Evolutionary conservation across 352 stramenopile species (phyloP), one percentile per base, ranked within the genome.

Genomic region (Thraustochytrium striatum): DNA sequence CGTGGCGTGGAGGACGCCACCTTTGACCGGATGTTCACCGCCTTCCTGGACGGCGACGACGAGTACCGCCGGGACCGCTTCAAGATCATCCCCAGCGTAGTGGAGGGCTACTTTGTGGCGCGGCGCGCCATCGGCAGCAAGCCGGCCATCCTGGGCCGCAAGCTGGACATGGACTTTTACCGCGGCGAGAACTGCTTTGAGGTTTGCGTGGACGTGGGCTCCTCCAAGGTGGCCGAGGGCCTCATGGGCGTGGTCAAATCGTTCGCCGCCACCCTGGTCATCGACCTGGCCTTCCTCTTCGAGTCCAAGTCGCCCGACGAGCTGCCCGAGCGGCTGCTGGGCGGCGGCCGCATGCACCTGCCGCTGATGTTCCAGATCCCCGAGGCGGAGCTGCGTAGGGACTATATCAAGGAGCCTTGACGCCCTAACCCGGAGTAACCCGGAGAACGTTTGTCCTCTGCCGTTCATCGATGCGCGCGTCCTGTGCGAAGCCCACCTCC

Each of bases 141-240:
- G 84, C 90, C 90, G 7, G 91, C 89, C 57, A 82, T 94, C 35
- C 79, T 94, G 0, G 90, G 90, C 32, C 92, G 92, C 83, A 94
- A 94, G 82, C 85, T 94, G 36, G 89, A 93, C 84, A 92, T 88
- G 59, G 87, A 87, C 50, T 94, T 94, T 83, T 84, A 90, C 82
- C 88, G 88, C 61, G 89, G 87, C 59, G 88, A 94, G 73, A 94
- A 92, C 79, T 93, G 93, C 85, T 93, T 94, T 79, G 90, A 94
- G 82, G 87, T 94, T 52, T 89, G 90, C 82, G 86, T 94, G 2
- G 89, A 94, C 69, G 93, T 94, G 72, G 25, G 70, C 32, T 93
- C 89, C 61, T 93, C 88, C 72, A 93, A 91, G 82, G 92, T 89
- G 65, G 89, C 93, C 30, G 89, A 80, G 33, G 43, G 58, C 30